Evolutionary conservation across 2,329 filamentous ascomycete species (phyloP), one percentile per base, ranked within the genome.

Genomic region (Exophiala aquamarina): DNA sequence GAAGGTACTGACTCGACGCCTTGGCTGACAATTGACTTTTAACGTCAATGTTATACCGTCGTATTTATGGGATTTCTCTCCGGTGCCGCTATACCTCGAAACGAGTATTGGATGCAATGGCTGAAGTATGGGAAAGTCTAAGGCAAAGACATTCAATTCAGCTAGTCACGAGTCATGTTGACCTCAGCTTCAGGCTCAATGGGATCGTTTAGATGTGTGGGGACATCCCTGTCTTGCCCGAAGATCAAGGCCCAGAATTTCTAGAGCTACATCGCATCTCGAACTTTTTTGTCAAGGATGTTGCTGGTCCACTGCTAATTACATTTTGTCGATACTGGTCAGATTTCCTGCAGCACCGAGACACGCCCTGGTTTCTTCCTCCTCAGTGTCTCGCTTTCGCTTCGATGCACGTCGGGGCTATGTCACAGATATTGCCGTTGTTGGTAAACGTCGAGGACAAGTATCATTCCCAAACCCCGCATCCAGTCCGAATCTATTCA

Each of bases 381-480:
- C 23, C 13, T 20, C 35, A 42, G 26, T 32, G 31, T 18, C 33
- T 41, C 32, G 17, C 31, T 44, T 21, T 49, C 37, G 49, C 45
- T 43, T 51, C 44, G 48, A 49, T 23, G 44, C 38, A 46, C 33
- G 11, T 47, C 46, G 38, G 50, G 15, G 23, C 46, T 44, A 36
- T 44, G 13, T 41, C 28, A 21, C 33, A 48, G 14, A 26, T 6
- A 26, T 26, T 26, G 23, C 37, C 37, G 29, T 31, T 19, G 21
- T n/a, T 44, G 15, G 39, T 36, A 33, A n/a, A n/a, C 36, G 39
- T 26, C 39, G 47, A 40, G 13, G 20, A 21, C 29, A 20, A 10
- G 33, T 26, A 14, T 41, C 15, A 37, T 41, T 37, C 29, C 23
- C 33, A 50, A 44, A 49, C 52, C 52, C 52, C 52, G 48, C 52